Percentiles rank a stretch among this genome's conserved stretches.
These are phyloP conservation scores for Thalia dealbata DNA, from an alignment of 176 grass and related monocot species.

Conservation along the genomic window DNA sequence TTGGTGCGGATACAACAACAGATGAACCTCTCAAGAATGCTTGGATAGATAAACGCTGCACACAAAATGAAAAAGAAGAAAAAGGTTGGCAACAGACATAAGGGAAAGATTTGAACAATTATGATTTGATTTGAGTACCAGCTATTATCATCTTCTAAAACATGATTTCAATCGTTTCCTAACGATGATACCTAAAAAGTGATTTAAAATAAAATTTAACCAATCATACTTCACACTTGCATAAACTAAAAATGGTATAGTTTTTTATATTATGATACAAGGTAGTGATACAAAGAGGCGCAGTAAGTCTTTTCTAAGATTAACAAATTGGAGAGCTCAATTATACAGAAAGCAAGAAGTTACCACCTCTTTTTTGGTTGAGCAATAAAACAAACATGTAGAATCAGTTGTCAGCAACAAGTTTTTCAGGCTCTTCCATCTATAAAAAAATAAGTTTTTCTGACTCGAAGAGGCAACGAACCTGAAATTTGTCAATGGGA, in stretches of 20 bases:
- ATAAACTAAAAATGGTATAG: no score
- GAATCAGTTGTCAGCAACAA: no score
- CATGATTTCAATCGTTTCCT: no score
- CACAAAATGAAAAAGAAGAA: constrained; percentile 24
- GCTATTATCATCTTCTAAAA: no score
- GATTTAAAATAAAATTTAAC: no score
- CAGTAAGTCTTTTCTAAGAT: neutral
- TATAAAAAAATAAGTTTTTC: no score
- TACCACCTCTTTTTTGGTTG: no score
- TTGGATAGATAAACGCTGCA: constrained; percentile 73
- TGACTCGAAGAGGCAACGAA: constrained; percentile 12
- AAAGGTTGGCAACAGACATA: constrained; percentile 7
- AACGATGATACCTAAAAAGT: no score
- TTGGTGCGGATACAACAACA: constrained; percentile 83
- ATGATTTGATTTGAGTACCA: neutral
- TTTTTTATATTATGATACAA: neutral
- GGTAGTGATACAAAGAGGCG: neutral
- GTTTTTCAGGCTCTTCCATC: no score
- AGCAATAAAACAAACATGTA: neutral
- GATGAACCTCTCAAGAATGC: constrained; percentile 92
- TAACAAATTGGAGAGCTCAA: neutral
- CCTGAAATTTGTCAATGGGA: constrained; percentile 90
- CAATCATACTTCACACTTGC: no score
- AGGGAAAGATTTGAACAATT: constrained; percentile 4
- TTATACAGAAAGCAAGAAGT: neutral